Conservation (phyloP, 208 protist species). For the Acanthamoeba lenticulata region DNA sequence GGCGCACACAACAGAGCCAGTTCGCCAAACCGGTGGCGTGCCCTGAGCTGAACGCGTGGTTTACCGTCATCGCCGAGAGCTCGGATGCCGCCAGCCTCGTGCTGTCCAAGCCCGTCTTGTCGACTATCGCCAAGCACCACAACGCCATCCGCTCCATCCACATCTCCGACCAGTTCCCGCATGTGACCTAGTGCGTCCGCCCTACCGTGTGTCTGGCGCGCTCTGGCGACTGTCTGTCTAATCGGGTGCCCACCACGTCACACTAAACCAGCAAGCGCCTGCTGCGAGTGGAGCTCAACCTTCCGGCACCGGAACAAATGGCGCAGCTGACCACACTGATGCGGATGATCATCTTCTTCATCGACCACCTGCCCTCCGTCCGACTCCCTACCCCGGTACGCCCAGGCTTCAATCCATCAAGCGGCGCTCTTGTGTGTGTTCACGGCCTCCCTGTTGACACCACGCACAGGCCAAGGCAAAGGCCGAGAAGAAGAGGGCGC, state of each 20-base stretch:
- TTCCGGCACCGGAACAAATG: neutral
- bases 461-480: neutral
- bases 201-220: too few species aligned
- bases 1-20: conserved; percentile 29
- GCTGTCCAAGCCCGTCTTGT: neutral
- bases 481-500: conserved; percentile 18
- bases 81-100: neutral
- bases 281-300: conserved; percentile 15
- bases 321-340: conserved; percentile 13
- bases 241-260: too few species aligned
- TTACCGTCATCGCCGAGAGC: neutral
- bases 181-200: neutral
- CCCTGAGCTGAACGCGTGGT: neutral
- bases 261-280: conserved; percentile 20
- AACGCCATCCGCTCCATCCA: neutral
- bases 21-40: neutral
- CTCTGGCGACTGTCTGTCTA: too few species aligned
- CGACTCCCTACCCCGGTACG: neutral
- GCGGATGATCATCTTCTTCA: conserved; percentile 45
- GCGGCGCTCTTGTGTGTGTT: neutral
- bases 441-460: neutral
- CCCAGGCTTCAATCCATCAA: neutral
- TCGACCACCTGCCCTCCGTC: conserved; percentile 32
- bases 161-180: conserved; percentile 37
- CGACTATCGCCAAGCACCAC: conserved; percentile 18